These are phyloP conservation scores for Penicillium silybi DNA, from an alignment of 495 filamentous ascomycete genomes.

Conservation along the genomic window DNA sequence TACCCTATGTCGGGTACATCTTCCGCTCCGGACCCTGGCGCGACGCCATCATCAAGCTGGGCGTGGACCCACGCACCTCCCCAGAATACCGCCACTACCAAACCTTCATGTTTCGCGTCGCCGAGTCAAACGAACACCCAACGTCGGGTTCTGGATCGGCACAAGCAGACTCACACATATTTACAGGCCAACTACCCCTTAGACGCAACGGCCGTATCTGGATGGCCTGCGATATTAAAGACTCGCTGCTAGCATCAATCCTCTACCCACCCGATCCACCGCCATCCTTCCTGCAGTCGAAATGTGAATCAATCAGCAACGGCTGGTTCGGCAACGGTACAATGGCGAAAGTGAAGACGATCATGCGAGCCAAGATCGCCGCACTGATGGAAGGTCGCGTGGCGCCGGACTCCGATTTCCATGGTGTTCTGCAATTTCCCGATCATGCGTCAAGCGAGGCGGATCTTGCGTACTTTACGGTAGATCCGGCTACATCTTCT, in stretches of 20 bases:
- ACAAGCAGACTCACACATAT: conserved; percentile 59
- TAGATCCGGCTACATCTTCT: conserved; percentile 24
- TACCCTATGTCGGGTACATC: conserved; percentile 80
- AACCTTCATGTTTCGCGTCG: conserved; percentile 72
- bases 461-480: conserved; percentile 26
- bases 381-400: conserved; percentile 38
- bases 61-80: conserved; percentile 76
- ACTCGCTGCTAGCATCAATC: conserved; percentile 42
- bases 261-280: conserved; percentile 21
- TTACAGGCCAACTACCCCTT: conserved; percentile 65
- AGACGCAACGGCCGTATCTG: conserved; percentile 77
- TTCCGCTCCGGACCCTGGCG: conserved; percentile 89
- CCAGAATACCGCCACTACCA: conserved; percentile 77
- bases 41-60: conserved; percentile 78
- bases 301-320: conserved; percentile 56
- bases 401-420: conserved; percentile 50
- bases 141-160: background rate
- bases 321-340: conserved; percentile 82
- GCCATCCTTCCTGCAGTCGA: conserved; percentile 32
- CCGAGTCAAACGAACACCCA: background rate
- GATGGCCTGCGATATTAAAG: conserved; percentile 89
- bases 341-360: conserved; percentile 71
- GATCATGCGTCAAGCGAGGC: conserved; percentile 33
- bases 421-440: conserved; percentile 38
- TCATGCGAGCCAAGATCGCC: conserved; percentile 79